Evolutionary conservation across 441 rosid species (phyloP).

Genomic region (Lepidium campestre): DNA sequence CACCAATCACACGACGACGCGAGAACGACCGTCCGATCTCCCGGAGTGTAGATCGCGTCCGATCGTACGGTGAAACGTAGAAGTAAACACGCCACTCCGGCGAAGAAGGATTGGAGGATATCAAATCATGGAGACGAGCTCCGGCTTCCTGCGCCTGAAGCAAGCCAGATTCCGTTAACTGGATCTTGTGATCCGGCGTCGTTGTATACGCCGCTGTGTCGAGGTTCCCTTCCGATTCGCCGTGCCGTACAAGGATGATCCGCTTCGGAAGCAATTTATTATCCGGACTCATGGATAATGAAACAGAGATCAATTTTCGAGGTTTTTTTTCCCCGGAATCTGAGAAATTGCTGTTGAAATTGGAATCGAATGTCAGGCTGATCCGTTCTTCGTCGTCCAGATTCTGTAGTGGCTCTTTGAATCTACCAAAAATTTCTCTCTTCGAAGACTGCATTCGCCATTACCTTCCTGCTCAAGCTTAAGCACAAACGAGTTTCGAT

Average conservation of each 20-base stretch:
- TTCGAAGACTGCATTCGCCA: not conserved
- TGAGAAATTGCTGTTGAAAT: not conserved
- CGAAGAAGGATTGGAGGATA: slow-evolving; percentile 29
- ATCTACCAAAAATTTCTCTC: not conserved
- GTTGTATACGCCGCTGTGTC: slow-evolving; percentile 72
- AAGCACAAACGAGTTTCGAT: not conserved
- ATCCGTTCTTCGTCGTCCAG: not conserved
- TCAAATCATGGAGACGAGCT: slow-evolving; percentile 34
- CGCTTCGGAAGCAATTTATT: slow-evolving; percentile 56
- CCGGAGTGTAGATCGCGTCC: slow-evolving; percentile 82
- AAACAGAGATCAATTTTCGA: not conserved
- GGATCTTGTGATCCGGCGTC: slow-evolving; percentile 85
- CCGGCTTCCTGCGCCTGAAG: slow-evolving; percentile 65
- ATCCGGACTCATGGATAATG: slow-evolving; percentile 23
- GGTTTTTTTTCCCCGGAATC: not conserved
- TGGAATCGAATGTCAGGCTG: not conserved
- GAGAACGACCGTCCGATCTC: slow-evolving; percentile 85
- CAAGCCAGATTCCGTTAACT: slow-evolving; percentile 50
- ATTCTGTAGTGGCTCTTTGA: not conserved
- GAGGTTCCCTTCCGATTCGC: slow-evolving; percentile 87
- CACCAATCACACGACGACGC: slow-evolving; percentile 69
- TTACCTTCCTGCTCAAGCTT: slow-evolving; percentile 30
- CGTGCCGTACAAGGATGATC: slow-evolving; percentile 89
- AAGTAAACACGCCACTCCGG: slow-evolving; percentile 73
- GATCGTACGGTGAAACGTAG: slow-evolving; percentile 89